phyloP scores from a whole-genome alignment of 108 stramenopile genomes.

The Seminavis robusta region DNA sequence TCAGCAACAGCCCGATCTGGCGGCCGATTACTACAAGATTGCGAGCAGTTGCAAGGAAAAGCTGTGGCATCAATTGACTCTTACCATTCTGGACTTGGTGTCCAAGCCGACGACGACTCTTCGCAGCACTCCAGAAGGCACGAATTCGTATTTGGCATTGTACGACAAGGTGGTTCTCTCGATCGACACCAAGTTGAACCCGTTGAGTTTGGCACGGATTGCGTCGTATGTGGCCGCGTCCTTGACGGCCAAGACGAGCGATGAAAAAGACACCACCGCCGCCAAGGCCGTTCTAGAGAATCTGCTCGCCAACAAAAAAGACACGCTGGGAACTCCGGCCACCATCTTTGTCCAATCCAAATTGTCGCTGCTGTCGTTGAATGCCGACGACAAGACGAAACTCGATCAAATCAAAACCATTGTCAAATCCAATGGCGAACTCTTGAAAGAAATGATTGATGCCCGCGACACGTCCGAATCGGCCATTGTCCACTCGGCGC shows the following conservation, averaged over 20 bases:
- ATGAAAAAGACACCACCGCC: constrained; percentile 32
- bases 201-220: constrained; percentile 84
- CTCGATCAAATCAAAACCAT: constrained; percentile 14
- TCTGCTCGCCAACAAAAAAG: constrained; percentile 19
- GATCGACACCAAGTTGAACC: constrained; percentile 81
- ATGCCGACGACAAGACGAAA: constrained; percentile 18
- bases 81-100: constrained; percentile 59
- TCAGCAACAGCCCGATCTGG: constrained; percentile 68
- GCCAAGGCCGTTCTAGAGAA: constrained; percentile 44
- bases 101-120: neutral
- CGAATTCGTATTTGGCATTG: constrained; percentile 59
- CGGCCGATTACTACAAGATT: constrained; percentile 69
- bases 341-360: constrained; percentile 68
- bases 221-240: constrained; percentile 66
- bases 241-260: constrained; percentile 14
- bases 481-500: constrained; percentile 88
- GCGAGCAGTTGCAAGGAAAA: constrained; percentile 62
- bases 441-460: constrained; percentile 54
- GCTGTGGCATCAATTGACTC: constrained; percentile 96
- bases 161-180: constrained; percentile 52
- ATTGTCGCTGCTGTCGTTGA: constrained; percentile 51
- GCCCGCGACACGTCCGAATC: constrained; percentile 38
- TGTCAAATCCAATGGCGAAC: constrained; percentile 46
- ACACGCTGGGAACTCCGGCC: constrained; percentile 45
- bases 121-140: constrained; percentile 19